These are phyloP conservation scores for Fomitiporia mediterranea DNA, from an alignment of 1,284 basidiomycete species.

Conservation along the genomic window DNA sequence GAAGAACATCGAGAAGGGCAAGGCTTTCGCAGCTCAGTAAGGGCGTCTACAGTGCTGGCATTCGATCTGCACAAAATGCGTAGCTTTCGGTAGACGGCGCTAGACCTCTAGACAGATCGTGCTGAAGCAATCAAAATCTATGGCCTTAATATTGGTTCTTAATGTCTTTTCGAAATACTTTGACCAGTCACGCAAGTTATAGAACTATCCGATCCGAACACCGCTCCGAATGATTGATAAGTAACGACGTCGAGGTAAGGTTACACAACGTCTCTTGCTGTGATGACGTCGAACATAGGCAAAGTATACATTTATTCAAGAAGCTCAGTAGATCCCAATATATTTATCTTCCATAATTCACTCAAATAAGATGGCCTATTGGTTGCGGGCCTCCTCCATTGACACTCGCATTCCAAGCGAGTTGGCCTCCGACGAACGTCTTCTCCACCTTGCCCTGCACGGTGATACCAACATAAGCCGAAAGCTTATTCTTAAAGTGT, in stretches of 20 bases:
- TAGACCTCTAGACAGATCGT: constrained; percentile 1
- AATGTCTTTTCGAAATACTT: too few species aligned
- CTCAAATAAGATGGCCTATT: neutral
- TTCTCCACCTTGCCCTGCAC: constrained; percentile 69
- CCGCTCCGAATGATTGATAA: too few species aligned
- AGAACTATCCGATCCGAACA: too few species aligned
- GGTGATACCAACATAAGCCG: constrained; percentile 76
- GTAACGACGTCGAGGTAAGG: too few species aligned
- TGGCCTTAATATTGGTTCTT: neutral
- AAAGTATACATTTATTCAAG: too few species aligned
- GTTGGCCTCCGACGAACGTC: constrained; percentile 71
- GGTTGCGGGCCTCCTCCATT: neutral
- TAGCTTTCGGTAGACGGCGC: neutral
- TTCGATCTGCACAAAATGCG: neutral
- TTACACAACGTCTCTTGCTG: too few species aligned
- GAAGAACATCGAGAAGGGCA: constrained; percentile 97
- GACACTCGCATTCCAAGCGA: constrained; percentile 51
- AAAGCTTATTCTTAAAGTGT: constrained; percentile 89
- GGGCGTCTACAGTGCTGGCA: neutral
- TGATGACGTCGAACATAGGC: too few species aligned
- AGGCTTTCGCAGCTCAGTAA: constrained; percentile 56
- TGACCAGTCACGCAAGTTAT: too few species aligned
- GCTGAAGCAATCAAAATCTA: neutral
- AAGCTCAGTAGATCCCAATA: neutral
- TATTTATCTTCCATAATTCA: neutral